Conservation (phyloP, 768 basidiomycete genomes). For the Lenzites betulinus region DNA sequence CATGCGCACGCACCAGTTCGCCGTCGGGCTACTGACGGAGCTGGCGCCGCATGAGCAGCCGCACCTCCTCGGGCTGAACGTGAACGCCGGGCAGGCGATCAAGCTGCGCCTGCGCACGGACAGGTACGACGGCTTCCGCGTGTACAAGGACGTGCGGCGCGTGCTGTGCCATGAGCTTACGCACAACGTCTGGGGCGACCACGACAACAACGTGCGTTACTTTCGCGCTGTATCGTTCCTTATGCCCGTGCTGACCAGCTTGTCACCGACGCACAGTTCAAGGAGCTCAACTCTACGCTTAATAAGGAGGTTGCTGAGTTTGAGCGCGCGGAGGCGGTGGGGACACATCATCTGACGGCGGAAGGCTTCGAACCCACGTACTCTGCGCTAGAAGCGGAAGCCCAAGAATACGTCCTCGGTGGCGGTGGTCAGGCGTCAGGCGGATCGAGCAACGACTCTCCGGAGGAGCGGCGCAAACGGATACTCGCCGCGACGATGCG, state of each 20-base stretch:
- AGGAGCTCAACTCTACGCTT: conserved; percentile 70
- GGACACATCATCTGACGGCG: conserved; percentile 55
- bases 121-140: conserved; percentile 69
- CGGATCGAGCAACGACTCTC: conserved; percentile 43
- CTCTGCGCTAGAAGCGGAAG: conserved; percentile 58
- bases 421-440: conserved; percentile 35
- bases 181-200: conserved; percentile 74
- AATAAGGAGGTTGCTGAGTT: conserved; percentile 74
- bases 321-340: conserved; percentile 52
- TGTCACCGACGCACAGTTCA: conserved; percentile 51
- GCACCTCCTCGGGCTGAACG: conserved; percentile 66
- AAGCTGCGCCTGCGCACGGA: conserved; percentile 72
- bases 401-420: conserved; percentile 55
- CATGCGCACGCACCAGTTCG: conserved; percentile 70
- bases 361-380: conserved; percentile 47
- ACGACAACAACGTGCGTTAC: conserved; percentile 67
- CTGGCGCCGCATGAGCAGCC: conserved; percentile 80
- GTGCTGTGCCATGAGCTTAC: conserved; percentile 79
- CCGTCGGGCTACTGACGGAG: conserved; percentile 72
- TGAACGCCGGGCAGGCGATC: conserved; percentile 60
- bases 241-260: no score
- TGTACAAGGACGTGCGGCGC: conserved; percentile 62
- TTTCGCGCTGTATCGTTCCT: no score
- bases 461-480: conserved; percentile 57
- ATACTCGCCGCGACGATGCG: conserved; percentile 62